Percentiles rank a stretch among this genome's conserved stretches.
phyloP scores from a whole-genome alignment of 1,284 basidiomycete genomes.

The Pseudozyma flocculosa region DNA sequence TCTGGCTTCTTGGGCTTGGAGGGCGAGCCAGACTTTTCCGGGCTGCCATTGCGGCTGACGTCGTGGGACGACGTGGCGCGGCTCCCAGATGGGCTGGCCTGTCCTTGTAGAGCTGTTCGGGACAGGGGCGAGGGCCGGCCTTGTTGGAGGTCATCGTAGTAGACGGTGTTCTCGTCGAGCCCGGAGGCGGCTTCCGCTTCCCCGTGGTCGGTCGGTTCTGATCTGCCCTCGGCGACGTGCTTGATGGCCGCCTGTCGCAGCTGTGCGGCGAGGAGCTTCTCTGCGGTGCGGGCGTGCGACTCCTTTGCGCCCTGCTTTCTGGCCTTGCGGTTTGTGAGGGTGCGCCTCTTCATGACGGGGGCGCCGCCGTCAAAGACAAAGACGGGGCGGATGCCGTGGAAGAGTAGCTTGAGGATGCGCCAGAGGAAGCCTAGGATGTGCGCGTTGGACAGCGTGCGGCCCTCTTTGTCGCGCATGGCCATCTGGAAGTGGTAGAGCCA shows the following conservation, averaged over 20 bases:
- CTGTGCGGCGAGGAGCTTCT: constrained; percentile 88
- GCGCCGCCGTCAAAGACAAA: constrained; percentile 85
- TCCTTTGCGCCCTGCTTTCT: constrained; percentile 63
- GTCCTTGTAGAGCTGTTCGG: constrained; percentile 69
- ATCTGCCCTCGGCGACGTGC: constrained; percentile 60
- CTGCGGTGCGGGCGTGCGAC: constrained; percentile 62
- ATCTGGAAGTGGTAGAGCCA: constrained; percentile 84
- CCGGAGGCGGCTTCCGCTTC: constrained; percentile 4
- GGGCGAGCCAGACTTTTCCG: constrained; percentile 58
- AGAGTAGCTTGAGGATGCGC: constrained; percentile 88
- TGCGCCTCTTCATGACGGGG: constrained; percentile 59
- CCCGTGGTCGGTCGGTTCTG: constrained; percentile 3
- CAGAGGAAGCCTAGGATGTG: constrained; percentile 84
- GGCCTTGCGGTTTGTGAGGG: constrained; percentile 62
- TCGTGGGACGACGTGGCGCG: no score
- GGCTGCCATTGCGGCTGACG: constrained; percentile 4
- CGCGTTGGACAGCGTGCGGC: constrained; percentile 83
- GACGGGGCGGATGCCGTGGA: constrained; percentile 77
- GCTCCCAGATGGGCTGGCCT: background rate
- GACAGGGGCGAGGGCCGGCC: constrained; percentile 12
- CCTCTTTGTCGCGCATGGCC: constrained; percentile 97
- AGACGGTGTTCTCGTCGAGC: constrained; percentile 61
- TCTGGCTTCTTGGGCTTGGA: constrained; percentile 55
- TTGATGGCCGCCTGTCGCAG: constrained; percentile 85
- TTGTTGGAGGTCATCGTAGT: constrained; percentile 37